These are phyloP conservation scores for Colletotrichum sp. DNA, from an alignment of 2,329 filamentous ascomycete genomes.

Conservation along the genomic window DNA sequence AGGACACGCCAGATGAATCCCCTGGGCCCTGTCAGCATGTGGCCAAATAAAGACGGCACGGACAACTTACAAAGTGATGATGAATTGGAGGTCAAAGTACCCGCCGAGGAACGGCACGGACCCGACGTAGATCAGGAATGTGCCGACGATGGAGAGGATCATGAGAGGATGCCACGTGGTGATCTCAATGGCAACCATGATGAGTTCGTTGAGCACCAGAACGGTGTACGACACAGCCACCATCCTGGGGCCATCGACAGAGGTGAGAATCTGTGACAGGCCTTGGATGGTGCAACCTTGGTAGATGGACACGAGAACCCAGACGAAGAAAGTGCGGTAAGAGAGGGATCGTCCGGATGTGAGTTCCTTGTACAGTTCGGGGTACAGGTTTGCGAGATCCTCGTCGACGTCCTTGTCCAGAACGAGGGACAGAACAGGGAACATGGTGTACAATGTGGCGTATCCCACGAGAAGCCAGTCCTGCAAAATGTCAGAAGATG, in stretches of 20 bases:
- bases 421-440: constrained; percentile 90
- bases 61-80: constrained; percentile 69
- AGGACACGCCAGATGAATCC: constrained; percentile 89
- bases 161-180: constrained; percentile 97
- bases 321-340: constrained; percentile 95
- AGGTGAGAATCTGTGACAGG: constrained; percentile 86
- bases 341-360: constrained; percentile 85
- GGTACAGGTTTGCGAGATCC: constrained; percentile 90
- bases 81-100: constrained; percentile 88
- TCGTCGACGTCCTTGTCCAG: constrained; percentile 96
- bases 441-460: constrained; percentile 93
- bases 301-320: constrained; percentile 94
- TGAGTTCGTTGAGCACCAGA: constrained; percentile 89
- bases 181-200: constrained; percentile 97
- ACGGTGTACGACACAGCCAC: constrained; percentile 92
- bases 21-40: constrained; percentile 41
- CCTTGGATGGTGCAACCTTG: constrained; percentile 96
- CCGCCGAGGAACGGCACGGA: constrained; percentile 84
- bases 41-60: background rate
- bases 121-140: constrained; percentile 79
- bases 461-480: constrained; percentile 98
- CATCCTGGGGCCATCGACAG: constrained; percentile 76
- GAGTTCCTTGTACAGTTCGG: constrained; percentile 97
- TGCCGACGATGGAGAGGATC: constrained; percentile 84
- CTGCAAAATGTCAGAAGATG: constrained; percentile 38